A percentile compares a stretch with the other conserved stretches of the same genome.
phyloP scores from a whole-genome alignment of 345 rosid species.

The Gossypium stocksii region DNA sequence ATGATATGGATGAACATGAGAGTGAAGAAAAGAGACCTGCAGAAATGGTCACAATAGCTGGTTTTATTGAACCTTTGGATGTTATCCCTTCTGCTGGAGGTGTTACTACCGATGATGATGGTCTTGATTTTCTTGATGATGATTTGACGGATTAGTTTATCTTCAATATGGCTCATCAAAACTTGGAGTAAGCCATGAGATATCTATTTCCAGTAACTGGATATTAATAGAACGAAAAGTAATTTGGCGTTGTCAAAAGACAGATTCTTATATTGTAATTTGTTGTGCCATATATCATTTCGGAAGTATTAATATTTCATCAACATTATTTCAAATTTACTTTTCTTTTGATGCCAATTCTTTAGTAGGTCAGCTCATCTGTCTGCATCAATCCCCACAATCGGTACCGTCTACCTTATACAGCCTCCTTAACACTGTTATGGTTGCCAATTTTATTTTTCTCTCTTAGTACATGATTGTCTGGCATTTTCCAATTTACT shows the following conservation, averaged over 20 bases:
- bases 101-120: conserved; percentile 49
- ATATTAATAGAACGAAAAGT: conserved; percentile 7
- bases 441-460: neutral
- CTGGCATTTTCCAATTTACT: neutral
- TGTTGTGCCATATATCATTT: conserved; percentile 14
- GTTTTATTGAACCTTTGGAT: conserved; percentile 38
- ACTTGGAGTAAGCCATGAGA: conserved; percentile 33
- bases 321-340: conserved; percentile 16
- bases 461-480: neutral
- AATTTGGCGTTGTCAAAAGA: conserved; percentile 14
- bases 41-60: conserved; percentile 36
- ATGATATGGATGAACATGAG: conserved; percentile 43
- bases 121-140: conserved; percentile 51
- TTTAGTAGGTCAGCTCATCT: conserved; percentile 10
- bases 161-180: conserved; percentile 3
- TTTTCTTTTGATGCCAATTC: conserved; percentile 6
- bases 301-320: conserved; percentile 1
- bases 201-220: conserved; percentile 12
- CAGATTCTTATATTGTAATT: conserved; percentile 20
- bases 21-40: conserved; percentile 36
- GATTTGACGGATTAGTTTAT: conserved; percentile 45
- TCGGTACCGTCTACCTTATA: neutral
- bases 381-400: conserved; percentile 6
- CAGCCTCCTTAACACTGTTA: neutral
- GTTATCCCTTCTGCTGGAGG: conserved; percentile 36